Conservation (phyloP, 1,284 basidiomycete genomes). For the Abortiporus biennis region DNA sequence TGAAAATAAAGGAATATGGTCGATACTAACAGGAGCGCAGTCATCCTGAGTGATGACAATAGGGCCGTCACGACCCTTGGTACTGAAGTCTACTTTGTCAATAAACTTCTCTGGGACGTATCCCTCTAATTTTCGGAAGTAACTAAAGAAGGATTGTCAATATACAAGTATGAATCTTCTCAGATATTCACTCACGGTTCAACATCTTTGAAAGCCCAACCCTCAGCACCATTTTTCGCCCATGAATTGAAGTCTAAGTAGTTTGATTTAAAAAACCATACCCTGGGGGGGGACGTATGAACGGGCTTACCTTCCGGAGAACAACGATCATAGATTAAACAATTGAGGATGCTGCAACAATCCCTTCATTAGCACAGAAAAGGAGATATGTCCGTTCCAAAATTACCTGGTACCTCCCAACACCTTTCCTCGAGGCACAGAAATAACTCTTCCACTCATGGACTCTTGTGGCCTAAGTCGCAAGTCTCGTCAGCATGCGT, state of each 20-base stretch:
- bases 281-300: slow-evolving; percentile 5
- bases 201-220: slow-evolving; percentile 30
- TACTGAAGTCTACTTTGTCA: background rate
- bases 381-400: background rate
- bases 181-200: slow-evolving; percentile 18
- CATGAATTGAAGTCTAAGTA: slow-evolving; percentile 33
- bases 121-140: slow-evolving; percentile 25
- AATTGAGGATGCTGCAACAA: slow-evolving; percentile 19
- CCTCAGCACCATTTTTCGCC: slow-evolving; percentile 28
- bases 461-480: slow-evolving; percentile 18
- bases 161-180: too few relatives aligned
- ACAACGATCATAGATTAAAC: slow-evolving; percentile 21
- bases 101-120: slow-evolving; percentile 16
- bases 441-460: slow-evolving; percentile 18
- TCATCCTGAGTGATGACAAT: slow-evolving; percentile 17
- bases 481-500: background rate
- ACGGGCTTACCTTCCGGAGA: slow-evolving; percentile 18
- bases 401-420: slow-evolving; percentile 26
- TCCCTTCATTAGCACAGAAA: background rate
- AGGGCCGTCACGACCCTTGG: slow-evolving; percentile 22
- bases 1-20: background rate
- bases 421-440: slow-evolving; percentile 29
- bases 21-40: slow-evolving; percentile 9
- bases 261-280: background rate
- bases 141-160: too few relatives aligned